A percentile compares a stretch with the other conserved stretches of the same genome.
phyloP scores from a whole-genome alignment of 139 green algal species.

The Chlamydomonas incerta region DNA sequence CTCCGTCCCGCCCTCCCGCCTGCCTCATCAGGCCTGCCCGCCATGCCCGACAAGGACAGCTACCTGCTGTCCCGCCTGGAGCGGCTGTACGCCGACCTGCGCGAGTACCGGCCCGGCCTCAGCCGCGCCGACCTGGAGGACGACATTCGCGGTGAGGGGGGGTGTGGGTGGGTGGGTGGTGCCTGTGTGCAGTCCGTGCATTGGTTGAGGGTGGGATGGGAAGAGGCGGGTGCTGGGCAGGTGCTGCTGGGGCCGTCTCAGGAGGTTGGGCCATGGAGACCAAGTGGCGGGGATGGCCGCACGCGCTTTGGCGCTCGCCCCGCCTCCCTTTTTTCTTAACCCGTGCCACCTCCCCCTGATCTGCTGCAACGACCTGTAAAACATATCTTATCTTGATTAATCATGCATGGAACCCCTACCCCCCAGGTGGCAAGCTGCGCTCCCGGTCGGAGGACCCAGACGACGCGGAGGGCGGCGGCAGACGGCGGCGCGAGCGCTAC shows the following conservation, averaged over 20 bases:
- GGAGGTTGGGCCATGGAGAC: too few relatives aligned
- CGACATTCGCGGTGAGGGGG: neutral
- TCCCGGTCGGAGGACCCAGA: constrained; percentile 29
- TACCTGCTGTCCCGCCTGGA: constrained; percentile 81
- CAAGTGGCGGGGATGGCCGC: neutral
- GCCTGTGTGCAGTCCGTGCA: neutral
- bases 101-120: constrained; percentile 66
- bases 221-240: too few relatives aligned
- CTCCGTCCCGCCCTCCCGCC: too few relatives aligned
- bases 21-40: constrained; percentile 74
- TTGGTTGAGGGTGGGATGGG: neutral
- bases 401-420: neutral
- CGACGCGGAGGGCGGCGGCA: constrained; percentile 10
- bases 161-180: neutral
- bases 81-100: constrained; percentile 82
- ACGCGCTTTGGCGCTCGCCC: neutral
- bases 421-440: constrained; percentile 41
- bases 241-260: too few relatives aligned
- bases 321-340: too few relatives aligned
- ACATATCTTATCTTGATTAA: too few relatives aligned
- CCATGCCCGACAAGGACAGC: constrained; percentile 67
- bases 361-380: too few relatives aligned
- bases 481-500: neutral
- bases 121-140: constrained; percentile 52
- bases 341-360: too few relatives aligned